Base-by-base conservation (phyloP, 345 rosid genomes). In the Raphanus raphanistrum region DNA sequence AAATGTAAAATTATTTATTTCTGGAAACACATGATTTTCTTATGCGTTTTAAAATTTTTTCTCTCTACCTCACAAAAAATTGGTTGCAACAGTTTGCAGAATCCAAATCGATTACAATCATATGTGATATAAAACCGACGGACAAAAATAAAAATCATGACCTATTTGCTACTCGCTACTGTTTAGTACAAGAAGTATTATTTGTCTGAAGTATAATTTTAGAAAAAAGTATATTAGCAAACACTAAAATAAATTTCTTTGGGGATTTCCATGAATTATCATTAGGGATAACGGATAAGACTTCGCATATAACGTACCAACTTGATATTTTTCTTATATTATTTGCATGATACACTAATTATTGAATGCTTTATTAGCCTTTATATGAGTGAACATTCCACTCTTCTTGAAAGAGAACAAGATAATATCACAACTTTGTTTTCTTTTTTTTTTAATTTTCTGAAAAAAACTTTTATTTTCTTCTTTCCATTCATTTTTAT, bases 381-480 rank as follows among this genome's bases (percentile, higher is more conserved):
- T 59, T 73, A 3, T 69, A 64, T 63, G 68, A 75, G 63, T 80
- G 80, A 74, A 75, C 68, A 64, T 63, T 65, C 76, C 83, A 74
- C 76, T 70, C 63, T 62, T 73, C 69, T 72, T 50, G 68, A 79
- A 67, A 79, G 55, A 80, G 9, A 80, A 74, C 64, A 55, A 9
- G 76, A 74, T 69, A 75, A 41, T 75, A 70, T 70, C 79, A 32
- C 63, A 69, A 25, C 67, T 80, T 80, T 52, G 66, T 69, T 70
- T 69, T 35, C 9, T 36, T 52, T 59, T 63, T 76, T 63, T 21
- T 21, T 21, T 21, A n/a, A n/a, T n/a, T 21, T 21, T 21, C 21
- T 21, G 21, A 21, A 21, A 21, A 21, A 21, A 21, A 21, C 21
- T 21, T 21, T 21, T 21, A 21, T 21, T 21, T 21, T 35, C 9